phyloP scores from a whole-genome alignment of 768 basidiomycete species.

The Polyporus arcularius region DNA sequence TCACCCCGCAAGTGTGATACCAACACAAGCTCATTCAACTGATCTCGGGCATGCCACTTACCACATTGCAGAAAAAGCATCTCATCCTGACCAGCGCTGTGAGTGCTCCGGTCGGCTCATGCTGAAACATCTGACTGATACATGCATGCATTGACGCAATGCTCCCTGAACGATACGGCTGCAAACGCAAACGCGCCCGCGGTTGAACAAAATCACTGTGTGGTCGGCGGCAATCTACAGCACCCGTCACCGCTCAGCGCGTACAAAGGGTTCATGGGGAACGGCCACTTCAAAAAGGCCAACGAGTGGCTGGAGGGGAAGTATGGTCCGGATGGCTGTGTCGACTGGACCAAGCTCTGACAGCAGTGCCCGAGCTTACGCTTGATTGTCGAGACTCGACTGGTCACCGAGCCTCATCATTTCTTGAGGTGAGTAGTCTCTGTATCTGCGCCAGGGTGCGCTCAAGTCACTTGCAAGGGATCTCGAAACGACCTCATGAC shows the following conservation, averaged over 20 bases:
- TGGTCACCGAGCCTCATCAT: background rate
- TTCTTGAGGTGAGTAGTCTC: background rate
- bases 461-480: background rate
- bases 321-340: slow-evolving; percentile 70
- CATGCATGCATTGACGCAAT: background rate
- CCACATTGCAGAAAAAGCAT: slow-evolving; percentile 62
- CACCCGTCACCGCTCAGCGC: slow-evolving; percentile 88
- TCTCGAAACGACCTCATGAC: no score
- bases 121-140: background rate
- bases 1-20: background rate
- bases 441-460: background rate
- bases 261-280: slow-evolving; percentile 80
- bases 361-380: background rate
- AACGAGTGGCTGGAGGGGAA: slow-evolving; percentile 84
- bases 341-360: slow-evolving; percentile 69
- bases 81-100: slow-evolving; percentile 77
- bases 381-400: background rate
- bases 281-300: slow-evolving; percentile 83
- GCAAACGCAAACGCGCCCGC: background rate
- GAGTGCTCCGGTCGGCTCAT: slow-evolving; percentile 32
- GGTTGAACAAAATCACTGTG: slow-evolving; percentile 25
- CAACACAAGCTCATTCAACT: background rate
- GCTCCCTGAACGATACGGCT: slow-evolving; percentile 18
- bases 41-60: background rate
- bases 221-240: slow-evolving; percentile 37